Evolutionary conservation across 2,329 filamentous ascomycete genomes (phyloP).

Genomic region (Colletotrichum sp.): DNA sequence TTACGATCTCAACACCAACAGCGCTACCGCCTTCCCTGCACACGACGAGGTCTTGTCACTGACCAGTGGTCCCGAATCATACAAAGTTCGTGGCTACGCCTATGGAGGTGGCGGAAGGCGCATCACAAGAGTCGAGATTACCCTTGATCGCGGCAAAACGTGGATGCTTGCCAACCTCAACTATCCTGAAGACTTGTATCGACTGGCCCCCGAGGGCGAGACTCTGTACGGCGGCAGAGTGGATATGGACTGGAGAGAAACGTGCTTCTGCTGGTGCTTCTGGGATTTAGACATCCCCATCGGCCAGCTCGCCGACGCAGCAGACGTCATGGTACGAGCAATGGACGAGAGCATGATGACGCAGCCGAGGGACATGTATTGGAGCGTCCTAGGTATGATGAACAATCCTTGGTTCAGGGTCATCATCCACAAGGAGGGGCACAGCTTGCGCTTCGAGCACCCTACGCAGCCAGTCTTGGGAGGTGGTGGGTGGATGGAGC

Average conservation of each 20-base stretch:
- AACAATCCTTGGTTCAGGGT: slow-evolving; percentile 95
- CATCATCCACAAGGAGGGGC: slow-evolving; percentile 71
- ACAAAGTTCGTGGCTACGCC: slow-evolving; percentile 80
- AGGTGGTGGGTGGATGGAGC: slow-evolving; percentile 91
- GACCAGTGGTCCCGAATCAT: slow-evolving; percentile 44
- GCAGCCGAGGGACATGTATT: slow-evolving; percentile 94
- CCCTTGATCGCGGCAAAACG: slow-evolving; percentile 79
- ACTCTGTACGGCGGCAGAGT: slow-evolving; percentile 77
- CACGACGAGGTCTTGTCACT: slow-evolving; percentile 74
- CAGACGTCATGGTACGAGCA: slow-evolving; percentile 79
- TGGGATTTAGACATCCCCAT: slow-evolving; percentile 77
- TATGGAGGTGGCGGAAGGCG: slow-evolving; percentile 88
- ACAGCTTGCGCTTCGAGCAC: slow-evolving; percentile 78
- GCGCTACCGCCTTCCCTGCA: slow-evolving; percentile 78
- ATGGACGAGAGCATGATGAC: slow-evolving; percentile 92
- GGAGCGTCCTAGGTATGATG: slow-evolving; percentile 97
- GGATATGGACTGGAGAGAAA: slow-evolving; percentile 83
- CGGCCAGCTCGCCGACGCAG: slow-evolving; percentile 63
- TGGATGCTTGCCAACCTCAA: slow-evolving; percentile 80
- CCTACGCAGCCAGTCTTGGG: slow-evolving; percentile 82
- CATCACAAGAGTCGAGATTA: slow-evolving; percentile 82
- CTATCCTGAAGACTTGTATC: slow-evolving; percentile 87
- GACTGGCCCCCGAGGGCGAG: slow-evolving; percentile 61
- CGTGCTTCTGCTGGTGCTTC: slow-evolving; percentile 90
- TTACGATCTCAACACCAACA: slow-evolving; percentile 89